Evolutionary conservation across 2,329 filamentous ascomycete species (phyloP), one percentile per base, ranked within the genome.

Genomic region (Trichoderma aggressivum): DNA sequence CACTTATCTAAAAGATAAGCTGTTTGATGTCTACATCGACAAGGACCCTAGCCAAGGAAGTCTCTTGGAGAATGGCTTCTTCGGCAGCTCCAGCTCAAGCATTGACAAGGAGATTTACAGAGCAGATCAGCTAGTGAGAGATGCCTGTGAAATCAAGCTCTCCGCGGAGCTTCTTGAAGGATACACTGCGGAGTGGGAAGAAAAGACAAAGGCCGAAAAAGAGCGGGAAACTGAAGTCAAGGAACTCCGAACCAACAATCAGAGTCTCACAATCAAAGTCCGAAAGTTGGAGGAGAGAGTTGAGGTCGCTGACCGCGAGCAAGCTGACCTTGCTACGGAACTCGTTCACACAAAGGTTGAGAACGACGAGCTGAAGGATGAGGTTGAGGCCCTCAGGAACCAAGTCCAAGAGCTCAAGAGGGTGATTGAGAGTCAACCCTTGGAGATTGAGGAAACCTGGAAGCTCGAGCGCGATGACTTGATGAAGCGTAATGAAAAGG

Each of bases 11-110:
- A 97, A 98, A 79, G 96, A 99, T 80, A 92, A 92, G 75, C 79
- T 99, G 0, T 99, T 99, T 74, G 96, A 99, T 78, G 94, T 94
- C 50, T 99, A 99, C 81, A 98, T 99, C 74, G 96, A 99, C 81
- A 92, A 94, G 76, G 89, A 94, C 8, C 96, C 96, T 0, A 97
- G 94, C 3, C 91, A 94, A n/a, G 94, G 91, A 64, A 97, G 94
- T 18, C 91, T 99, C 61, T 88, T 98, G 1, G 96, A 99, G 80
- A 97, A 94, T 56, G 96, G 96, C 16, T 99, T 99, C 85, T 99
- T 99, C 78, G 96, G 96, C 72, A 95, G 92, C 79, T 95, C 94
- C 28, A 94, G 93, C 39, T 90, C 91, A n/a, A 92, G 90, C 75
- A 88, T 94, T 14, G 96, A 99, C 79, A 98, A 97, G 81, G 96